Percentiles rank a stretch among this genome's conserved stretches.
Evolutionary conservation across 257 asterid species (phyloP).

Genomic region (Hygrophila difformis): DNA sequence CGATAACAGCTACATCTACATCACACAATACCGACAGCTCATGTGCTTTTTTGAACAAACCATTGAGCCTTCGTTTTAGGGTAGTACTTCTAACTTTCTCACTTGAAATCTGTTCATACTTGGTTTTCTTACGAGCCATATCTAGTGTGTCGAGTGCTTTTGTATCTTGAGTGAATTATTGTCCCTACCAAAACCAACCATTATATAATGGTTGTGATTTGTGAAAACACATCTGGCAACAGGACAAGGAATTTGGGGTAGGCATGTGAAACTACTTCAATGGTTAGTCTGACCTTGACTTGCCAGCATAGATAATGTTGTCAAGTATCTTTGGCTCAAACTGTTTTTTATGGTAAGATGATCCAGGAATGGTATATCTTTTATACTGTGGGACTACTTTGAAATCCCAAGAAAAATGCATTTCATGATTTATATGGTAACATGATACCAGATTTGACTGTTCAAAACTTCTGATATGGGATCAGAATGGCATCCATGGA

Average conservation of each 20-base stretch:
- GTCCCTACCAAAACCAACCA: background rate
- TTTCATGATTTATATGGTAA: constrained; percentile 2
- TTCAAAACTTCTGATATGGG: too few relatives aligned
- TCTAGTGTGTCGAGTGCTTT: background rate
- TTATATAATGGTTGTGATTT: background rate
- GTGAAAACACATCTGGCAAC: background rate
- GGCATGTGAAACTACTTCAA: background rate
- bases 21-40: constrained; percentile 34
- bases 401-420: constrained; percentile 3
- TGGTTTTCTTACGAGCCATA: constrained; percentile 26
- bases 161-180: constrained; percentile 9
- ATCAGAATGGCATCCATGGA: too few relatives aligned
- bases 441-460: background rate
- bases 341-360: constrained; percentile 6
- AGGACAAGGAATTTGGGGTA: background rate
- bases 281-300: constrained; percentile 11
- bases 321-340: constrained; percentile 5
- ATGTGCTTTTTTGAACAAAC: constrained; percentile 26
- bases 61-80: constrained; percentile 18
- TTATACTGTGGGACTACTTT: constrained; percentile 16
- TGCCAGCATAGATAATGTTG: constrained; percentile 8
- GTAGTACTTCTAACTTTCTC: constrained; percentile 21
- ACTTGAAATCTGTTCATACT: constrained; percentile 12
- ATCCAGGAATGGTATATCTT: constrained; percentile 11
- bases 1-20: constrained; percentile 19